Conservation (phyloP, 176 grass and related monocot genomes). For the Lolium multiflorum region DNA sequence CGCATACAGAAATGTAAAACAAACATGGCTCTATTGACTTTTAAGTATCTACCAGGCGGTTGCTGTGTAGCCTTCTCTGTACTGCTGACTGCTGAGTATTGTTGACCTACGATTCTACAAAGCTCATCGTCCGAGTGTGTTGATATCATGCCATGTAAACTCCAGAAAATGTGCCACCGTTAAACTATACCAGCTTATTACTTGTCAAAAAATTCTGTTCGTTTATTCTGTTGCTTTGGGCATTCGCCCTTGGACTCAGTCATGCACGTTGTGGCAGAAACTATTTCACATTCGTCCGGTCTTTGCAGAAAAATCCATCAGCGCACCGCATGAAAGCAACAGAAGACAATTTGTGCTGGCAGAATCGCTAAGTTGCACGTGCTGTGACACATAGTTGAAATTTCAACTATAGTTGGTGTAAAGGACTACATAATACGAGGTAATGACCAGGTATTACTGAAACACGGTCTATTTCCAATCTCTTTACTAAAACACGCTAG, state of each 20-base stretch:
- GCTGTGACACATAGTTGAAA: too few relatives aligned
- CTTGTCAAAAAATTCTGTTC: neutral
- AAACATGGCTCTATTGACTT: neutral
- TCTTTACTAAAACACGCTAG: too few relatives aligned
- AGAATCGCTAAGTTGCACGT: too few relatives aligned
- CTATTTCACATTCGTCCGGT: neutral
- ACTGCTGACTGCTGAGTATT: neutral
- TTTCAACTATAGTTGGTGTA: too few relatives aligned
- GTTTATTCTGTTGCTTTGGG: neutral
- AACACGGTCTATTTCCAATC: neutral
- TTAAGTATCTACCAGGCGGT: neutral
- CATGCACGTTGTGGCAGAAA: neutral
- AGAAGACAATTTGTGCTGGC: too few relatives aligned
- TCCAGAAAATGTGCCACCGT: too few relatives aligned
- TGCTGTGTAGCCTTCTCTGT: neutral
- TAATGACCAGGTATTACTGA: neutral
- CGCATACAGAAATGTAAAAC: slow-evolving; percentile 23
- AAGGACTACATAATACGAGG: too few relatives aligned
- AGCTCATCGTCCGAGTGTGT: neutral
- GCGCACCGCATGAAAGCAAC: too few relatives aligned
- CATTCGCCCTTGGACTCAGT: neutral
- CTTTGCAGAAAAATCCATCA: neutral
- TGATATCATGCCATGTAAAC: neutral
- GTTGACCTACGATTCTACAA: neutral
- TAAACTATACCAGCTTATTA: neutral